A percentile compares a stretch with the other conserved stretches of the same genome.
Evolutionary conservation across 345 rosid genomes (phyloP).

Genomic region (Eutrema yunnanense): DNA sequence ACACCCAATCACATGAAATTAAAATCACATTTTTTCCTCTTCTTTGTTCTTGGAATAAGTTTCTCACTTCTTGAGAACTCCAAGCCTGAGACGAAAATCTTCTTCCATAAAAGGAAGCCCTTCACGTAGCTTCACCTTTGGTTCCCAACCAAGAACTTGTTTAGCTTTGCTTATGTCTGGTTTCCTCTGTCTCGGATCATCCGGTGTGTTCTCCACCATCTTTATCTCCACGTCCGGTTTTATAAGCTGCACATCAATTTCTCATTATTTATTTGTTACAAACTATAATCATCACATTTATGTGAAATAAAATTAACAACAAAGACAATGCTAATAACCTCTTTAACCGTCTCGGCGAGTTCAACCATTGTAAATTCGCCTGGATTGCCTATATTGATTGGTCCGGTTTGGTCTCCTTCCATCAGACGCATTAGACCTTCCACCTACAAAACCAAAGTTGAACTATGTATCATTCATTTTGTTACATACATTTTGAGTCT

Average conservation of each 20-base stretch:
- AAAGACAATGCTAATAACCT: constrained; percentile 42
- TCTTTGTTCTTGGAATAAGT: background rate
- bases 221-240: constrained; percentile 64
- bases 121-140: constrained; percentile 73
- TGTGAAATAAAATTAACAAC: background rate
- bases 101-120: constrained; percentile 96
- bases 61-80: constrained; percentile 41
- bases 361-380: constrained; percentile 91
- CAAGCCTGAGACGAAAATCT: constrained; percentile 81
- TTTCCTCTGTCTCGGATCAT: constrained; percentile 94
- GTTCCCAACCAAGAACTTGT: constrained; percentile 87
- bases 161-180: constrained; percentile 82
- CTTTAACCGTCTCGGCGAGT: constrained; percentile 85
- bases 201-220: constrained; percentile 84
- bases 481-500: background rate
- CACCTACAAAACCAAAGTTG: constrained; percentile 43
- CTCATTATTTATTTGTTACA: background rate
- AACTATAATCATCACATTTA: background rate
- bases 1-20: background rate
- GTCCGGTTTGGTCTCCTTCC: constrained; percentile 95
- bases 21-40: background rate
- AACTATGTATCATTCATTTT: background rate
- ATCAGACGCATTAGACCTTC: constrained; percentile 85
- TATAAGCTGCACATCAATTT: constrained; percentile 46
- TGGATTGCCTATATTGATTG: constrained; percentile 90